Base-by-base conservation (phyloP, 2,329 filamentous ascomycete genomes). In the Alternaria tenuissima region DNA sequence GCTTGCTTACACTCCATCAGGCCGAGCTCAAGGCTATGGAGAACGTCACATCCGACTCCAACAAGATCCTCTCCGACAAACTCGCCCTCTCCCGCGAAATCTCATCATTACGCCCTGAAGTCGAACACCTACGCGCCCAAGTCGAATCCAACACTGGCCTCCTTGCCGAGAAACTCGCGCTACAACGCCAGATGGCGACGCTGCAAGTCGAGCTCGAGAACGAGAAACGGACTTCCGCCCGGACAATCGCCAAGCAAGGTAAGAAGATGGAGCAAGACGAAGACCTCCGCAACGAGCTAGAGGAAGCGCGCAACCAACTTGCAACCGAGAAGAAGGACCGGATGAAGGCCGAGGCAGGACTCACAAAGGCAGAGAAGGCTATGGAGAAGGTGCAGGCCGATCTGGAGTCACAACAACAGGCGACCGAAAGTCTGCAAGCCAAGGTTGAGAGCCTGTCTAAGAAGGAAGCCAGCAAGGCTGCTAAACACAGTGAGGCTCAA, bases 131-230 rank as follows among this genome's bases (percentile, higher is more conserved):
- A 14, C 85, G 84, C 64, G 81, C 84, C 7, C 87, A 90, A 73
- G 82, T 82, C 20, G 78, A 81, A 32, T 82, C 83, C 14, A 88
- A 94, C 55, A 89, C 93, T 71, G 84, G 86, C 2, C 81, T 92
- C 11, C 82, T 96, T 16, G 84, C 90, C 1, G 93, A 96, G 74
- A 97, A 96, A 76, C 83, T 94, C 46, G 85, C 90, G 2, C 80
- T 97, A 14, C 89, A 95, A 73, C 89, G 91, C 47, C 91, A 95
- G 78, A 78, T 97, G 28, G 89, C 86, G 71, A 88, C 89, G 2
- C 78, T 94, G 3, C 91, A 96, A 76, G 88, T 92, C 43, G 91
- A 96, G 69, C 84, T 97, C 2, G 92, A 94, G 65, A 92, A 91
- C 66, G 92, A 95, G 75, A 94, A 88, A 76, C 86, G 88, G n/a